Evolutionary conservation across 139 green algal genomes (phyloP), one percentile per base, ranked within the genome.

Genomic region (Asterochloris erici): DNA sequence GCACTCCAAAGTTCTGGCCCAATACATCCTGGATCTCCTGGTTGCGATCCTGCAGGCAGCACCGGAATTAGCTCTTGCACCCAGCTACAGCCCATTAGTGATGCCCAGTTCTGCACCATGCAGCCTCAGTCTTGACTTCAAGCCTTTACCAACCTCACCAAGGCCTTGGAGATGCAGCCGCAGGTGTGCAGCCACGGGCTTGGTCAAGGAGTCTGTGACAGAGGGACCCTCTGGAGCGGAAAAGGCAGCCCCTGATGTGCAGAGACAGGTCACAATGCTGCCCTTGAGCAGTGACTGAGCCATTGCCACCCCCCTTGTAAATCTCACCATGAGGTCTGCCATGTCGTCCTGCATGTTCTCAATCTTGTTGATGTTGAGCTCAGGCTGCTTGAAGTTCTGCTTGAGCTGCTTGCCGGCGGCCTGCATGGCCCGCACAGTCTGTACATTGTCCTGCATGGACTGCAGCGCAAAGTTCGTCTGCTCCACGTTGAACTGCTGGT

Each of bases 401-500:
- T 97, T 97, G 84, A 99, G 91, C 81, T 98, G 94, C 85, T 95
- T 97, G 86, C 82, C 84, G 0, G 95, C 96, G 9, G 74, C 86
- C 77, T 85, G 81, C 86, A 87, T 85, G 21, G 84, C 84, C 64
- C 87, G 85, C 63, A 92, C 87, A 9, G 85, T 91, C 76, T 91
- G 87, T 68, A 87, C 84, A 9, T 85, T 91, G 83, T 95, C 92
- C 84, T 91, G 87, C 74, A 92, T 90, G 63, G 78, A 84, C 73
- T 89, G 70, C 73, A 90, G 76, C 23, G 86, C 81, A 80, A 91
- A 93, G n/a, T 83, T 69, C 11, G 95, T 95, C 78, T 97, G 92
- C 79, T 99, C 97, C 83, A 99, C 85, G 76, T 98, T 98, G 90
- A 96, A 98, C 79, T 97, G 93, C 89, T 99, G 97, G 69, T 93